Conservation (phyloP, 2,329 filamentous ascomycete species). For the Aciculosporium take region DNA sequence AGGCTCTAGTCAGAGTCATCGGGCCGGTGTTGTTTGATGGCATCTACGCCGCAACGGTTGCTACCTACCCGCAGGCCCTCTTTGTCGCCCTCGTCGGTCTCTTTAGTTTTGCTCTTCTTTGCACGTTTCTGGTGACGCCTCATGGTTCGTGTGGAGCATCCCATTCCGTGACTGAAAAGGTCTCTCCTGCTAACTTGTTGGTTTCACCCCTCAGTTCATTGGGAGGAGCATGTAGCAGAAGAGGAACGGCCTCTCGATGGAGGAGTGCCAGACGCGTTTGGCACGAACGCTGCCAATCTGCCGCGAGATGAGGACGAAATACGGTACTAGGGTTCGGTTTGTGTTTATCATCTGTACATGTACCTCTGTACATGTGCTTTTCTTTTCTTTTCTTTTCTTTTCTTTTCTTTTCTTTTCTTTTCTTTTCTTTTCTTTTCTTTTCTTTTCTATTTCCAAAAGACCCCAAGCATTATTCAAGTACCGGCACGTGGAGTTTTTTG, state of each 20-base stretch:
- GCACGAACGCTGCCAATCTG: constrained; percentile 7
- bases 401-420: too few relatives aligned
- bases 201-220: constrained; percentile 15
- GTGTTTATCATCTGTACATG: not conserved
- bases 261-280: constrained; percentile 5
- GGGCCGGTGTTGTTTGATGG: constrained; percentile 74
- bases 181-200: not conserved
- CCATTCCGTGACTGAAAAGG: not conserved
- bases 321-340: constrained; percentile 9
- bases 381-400: not conserved
- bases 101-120: constrained; percentile 51
- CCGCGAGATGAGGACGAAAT: constrained; percentile 16
- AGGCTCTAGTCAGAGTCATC: constrained; percentile 66
- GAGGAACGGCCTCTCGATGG: constrained; percentile 13
- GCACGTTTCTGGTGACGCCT: constrained; percentile 58
- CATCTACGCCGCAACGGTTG: constrained; percentile 72
- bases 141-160: constrained; percentile 44
- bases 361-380: not conserved
- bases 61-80: constrained; percentile 62
- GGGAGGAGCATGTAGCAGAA: constrained; percentile 15
- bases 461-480: too few relatives aligned
- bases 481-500: too few relatives aligned
- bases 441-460: too few relatives aligned
- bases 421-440: too few relatives aligned
- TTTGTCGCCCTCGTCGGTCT: constrained; percentile 59